Evolutionary conservation across 2,329 filamentous ascomycete species (phyloP).

Genomic region (Diaporthe citriasiana): DNA sequence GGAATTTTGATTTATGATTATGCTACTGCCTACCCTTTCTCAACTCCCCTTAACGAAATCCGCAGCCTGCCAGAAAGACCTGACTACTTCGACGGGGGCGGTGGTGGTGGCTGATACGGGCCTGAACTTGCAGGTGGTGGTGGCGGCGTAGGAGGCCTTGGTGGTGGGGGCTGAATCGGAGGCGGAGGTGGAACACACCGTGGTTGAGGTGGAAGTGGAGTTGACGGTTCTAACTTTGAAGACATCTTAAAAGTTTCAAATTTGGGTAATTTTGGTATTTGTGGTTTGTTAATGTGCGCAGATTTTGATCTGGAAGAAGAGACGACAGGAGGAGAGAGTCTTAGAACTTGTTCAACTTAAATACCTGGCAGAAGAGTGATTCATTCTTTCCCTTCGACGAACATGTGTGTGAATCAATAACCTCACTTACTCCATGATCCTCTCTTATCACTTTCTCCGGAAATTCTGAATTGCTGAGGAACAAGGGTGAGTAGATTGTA

Average conservation of each 20-base stretch:
- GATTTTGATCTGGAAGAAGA: not conserved
- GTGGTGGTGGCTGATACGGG: not conserved
- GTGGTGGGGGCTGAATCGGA: not conserved
- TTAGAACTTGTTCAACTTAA: not conserved
- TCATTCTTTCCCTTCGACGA: not conserved
- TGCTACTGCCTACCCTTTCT: not conserved
- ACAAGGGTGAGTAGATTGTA: too few species aligned
- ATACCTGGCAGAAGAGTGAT: not conserved
- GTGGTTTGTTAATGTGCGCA: not conserved
- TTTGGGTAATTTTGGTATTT: not conserved
- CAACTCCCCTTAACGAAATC: not conserved
- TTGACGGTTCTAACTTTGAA: constrained; percentile 1
- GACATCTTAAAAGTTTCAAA: not conserved
- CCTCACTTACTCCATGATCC: not conserved
- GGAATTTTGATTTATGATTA: not conserved
- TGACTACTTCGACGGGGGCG: not conserved
- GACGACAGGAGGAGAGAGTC: not conserved
- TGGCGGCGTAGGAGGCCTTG: not conserved
- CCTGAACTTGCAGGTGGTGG: not conserved
- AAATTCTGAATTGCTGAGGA: too few species aligned
- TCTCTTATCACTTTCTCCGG: not conserved
- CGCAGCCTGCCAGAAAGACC: not conserved
- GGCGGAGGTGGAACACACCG: not conserved
- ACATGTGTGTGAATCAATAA: not conserved
- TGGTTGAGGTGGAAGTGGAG: not conserved